Conservation (phyloP, 2,329 filamentous ascomycete genomes). For the Ceratocystis ficicola region DNA sequence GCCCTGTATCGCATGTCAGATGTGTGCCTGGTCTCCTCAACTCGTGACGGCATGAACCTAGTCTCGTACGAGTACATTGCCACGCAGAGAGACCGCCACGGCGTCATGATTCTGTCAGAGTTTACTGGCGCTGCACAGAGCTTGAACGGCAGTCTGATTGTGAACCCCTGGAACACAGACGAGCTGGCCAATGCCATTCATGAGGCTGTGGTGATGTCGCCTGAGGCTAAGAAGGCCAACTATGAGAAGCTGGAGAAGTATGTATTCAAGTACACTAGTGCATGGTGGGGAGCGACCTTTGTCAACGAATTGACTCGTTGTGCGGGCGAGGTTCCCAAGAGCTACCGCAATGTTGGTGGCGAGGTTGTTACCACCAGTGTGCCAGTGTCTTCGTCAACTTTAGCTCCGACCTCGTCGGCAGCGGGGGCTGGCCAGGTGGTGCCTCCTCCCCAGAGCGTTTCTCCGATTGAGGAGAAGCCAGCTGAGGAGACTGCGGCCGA, state of each 20-base stretch:
- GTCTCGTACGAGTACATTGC: constrained; percentile 98
- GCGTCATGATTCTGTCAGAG: constrained; percentile 88
- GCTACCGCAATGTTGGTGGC: constrained; percentile 33
- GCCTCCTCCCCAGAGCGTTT: background rate
- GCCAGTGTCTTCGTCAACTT: constrained; percentile 19
- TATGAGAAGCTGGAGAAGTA: constrained; percentile 89
- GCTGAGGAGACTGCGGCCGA: constrained; percentile 9
- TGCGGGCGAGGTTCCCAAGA: constrained; percentile 33
- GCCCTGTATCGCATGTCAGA: constrained; percentile 88
- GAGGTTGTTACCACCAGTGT: constrained; percentile 23
- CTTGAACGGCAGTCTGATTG: constrained; percentile 81
- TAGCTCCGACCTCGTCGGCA: background rate
- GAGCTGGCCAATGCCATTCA: constrained; percentile 87
- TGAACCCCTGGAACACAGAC: constrained; percentile 98
- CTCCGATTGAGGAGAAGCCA: constrained; percentile 20
- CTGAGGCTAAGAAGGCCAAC: constrained; percentile 74
- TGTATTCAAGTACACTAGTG: constrained; percentile 93
- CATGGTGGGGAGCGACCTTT: constrained; percentile 93
- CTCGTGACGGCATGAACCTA: constrained; percentile 97
- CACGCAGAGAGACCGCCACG: constrained; percentile 78
- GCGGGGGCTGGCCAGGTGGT: background rate
- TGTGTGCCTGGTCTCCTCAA: constrained; percentile 83
- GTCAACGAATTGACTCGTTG: constrained; percentile 64
- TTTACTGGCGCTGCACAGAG: constrained; percentile 94
- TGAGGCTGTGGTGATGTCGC: constrained; percentile 91